Percentiles rank a stretch among this genome's conserved stretches.
phyloP scores from a whole-genome alignment of 176 grass and related monocot species.

The Hsuehochloa calcarea region DNA sequence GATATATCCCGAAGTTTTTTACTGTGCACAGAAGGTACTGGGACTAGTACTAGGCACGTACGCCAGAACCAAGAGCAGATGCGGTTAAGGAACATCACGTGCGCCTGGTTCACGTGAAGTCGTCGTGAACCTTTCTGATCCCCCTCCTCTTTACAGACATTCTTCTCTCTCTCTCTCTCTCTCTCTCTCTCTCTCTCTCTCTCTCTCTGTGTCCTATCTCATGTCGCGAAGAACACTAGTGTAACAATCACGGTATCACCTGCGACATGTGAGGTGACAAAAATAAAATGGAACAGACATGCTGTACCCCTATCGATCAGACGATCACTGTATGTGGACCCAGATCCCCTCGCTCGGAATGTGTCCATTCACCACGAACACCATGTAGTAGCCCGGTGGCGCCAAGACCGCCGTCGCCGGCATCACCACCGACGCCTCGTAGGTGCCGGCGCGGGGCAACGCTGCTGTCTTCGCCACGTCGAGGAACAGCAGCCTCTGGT shows the following conservation, averaged over 20 bases:
- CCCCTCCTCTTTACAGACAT: slow-evolving; percentile 20
- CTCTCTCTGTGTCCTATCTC: not conserved
- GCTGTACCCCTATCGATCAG: slow-evolving; percentile 9
- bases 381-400: slow-evolving; percentile 81
- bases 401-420: slow-evolving; percentile 48
- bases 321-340: slow-evolving; percentile 55
- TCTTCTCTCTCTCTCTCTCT: not conserved
- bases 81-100: slow-evolving; percentile 31
- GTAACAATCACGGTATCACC: not conserved
- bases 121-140: slow-evolving; percentile 20
- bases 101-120: slow-evolving; percentile 19
- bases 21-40: not conserved
- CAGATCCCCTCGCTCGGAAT: slow-evolving; percentile 73
- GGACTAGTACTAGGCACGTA: not conserved
- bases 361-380: slow-evolving; percentile 71
- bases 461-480: slow-evolving; percentile 10
- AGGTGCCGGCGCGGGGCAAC: not conserved
- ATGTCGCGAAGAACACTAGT: not conserved
- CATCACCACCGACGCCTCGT: slow-evolving; percentile 31
- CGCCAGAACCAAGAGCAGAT: slow-evolving; percentile 19
- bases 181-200: not conserved
- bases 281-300: slow-evolving; percentile 16
- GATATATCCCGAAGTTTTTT: not conserved
- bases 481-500: slow-evolving; percentile 69
- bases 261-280: not conserved